Percentiles rank a stretch among this genome's conserved stretches.
These are phyloP conservation scores for Novakomyces olei DNA, from an alignment of 805 yeast species.

Conservation along the genomic window DNA sequence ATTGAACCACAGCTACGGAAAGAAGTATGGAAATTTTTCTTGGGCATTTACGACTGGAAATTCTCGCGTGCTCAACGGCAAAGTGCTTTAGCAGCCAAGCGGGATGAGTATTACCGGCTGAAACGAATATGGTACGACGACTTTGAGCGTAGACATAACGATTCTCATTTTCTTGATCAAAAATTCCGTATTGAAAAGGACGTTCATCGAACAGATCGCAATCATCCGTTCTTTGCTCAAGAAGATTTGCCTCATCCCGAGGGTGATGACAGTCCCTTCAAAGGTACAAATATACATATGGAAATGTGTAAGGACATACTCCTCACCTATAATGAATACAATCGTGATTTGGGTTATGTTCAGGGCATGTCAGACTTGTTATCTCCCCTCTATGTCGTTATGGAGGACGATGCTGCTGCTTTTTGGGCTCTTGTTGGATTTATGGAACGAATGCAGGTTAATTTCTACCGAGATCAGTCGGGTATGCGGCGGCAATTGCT, in stretches of 20 bases:
- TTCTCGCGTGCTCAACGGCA: conserved; percentile 47
- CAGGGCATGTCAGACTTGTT: conserved; percentile 95
- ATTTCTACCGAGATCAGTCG: conserved; percentile 72
- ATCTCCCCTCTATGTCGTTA: conserved; percentile 51
- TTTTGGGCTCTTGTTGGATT: conserved; percentile 77
- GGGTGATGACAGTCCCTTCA: conserved; percentile 26
- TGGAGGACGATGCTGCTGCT: conserved; percentile 49
- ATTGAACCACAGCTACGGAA: conserved; percentile 34
- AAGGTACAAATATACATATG: conserved; percentile 60
- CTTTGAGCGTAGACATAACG: conserved; percentile 28
- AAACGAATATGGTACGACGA: conserved; percentile 55
- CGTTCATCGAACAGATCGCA: conserved; percentile 74
- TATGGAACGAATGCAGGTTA: conserved; percentile 90
- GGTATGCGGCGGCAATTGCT: conserved; percentile 84
- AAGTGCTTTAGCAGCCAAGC: conserved; percentile 32
- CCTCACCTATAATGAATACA: conserved; percentile 67
- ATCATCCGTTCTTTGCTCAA: conserved; percentile 38
- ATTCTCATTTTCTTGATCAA: conserved; percentile 74
- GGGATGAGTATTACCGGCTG: conserved; percentile 33
- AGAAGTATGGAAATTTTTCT: conserved; percentile 69
- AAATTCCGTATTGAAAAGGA: conserved; percentile 79
- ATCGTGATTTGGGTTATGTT: conserved; percentile 71
- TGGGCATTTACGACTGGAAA: conserved; percentile 79
- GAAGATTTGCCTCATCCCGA: conserved; percentile 20
- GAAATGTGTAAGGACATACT: conserved; percentile 51